Percentiles rank a stretch among this genome's conserved stretches.
These are phyloP conservation scores for Obba rivulosa DNA, from an alignment of 768 basidiomycete genomes.

Conservation along the genomic window DNA sequence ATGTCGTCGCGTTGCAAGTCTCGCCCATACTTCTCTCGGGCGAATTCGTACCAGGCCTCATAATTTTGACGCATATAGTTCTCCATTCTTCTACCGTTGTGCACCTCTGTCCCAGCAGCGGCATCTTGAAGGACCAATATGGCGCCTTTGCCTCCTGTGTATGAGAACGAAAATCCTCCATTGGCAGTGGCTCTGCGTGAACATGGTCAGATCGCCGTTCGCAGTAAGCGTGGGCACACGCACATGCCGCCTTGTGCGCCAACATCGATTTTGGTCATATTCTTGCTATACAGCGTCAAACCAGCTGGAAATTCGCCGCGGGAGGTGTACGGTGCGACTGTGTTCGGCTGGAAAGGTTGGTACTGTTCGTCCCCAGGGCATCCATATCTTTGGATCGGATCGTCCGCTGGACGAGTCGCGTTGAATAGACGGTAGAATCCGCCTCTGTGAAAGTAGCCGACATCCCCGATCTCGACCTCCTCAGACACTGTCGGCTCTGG, in stretches of 20 bases:
- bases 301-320: background rate
- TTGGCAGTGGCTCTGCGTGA: background rate
- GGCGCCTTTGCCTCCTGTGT: constrained; percentile 2
- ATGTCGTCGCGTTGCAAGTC: background rate
- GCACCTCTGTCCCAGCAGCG: background rate
- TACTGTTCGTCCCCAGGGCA: no score
- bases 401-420: background rate
- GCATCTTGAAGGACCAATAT: constrained; percentile 1
- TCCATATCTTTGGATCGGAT: constrained; percentile 3
- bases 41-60: background rate
- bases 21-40: background rate
- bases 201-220: no score
- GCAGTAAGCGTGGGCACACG: background rate
- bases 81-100: background rate
- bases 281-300: constrained; percentile 1
- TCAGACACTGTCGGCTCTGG: background rate
- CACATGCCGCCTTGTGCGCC: background rate
- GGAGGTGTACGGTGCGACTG: no score
- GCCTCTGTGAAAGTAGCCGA: constrained; percentile 4
- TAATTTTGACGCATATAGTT: background rate
- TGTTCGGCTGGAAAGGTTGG: no score
- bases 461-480: constrained; percentile 5
- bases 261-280: constrained; percentile 1
- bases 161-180: constrained; percentile 2
- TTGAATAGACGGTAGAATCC: constrained; percentile 9